These are phyloP conservation scores for Purpureocillium lavendulum DNA, from an alignment of 2,329 filamentous ascomycete genomes.

Conservation along the genomic window DNA sequence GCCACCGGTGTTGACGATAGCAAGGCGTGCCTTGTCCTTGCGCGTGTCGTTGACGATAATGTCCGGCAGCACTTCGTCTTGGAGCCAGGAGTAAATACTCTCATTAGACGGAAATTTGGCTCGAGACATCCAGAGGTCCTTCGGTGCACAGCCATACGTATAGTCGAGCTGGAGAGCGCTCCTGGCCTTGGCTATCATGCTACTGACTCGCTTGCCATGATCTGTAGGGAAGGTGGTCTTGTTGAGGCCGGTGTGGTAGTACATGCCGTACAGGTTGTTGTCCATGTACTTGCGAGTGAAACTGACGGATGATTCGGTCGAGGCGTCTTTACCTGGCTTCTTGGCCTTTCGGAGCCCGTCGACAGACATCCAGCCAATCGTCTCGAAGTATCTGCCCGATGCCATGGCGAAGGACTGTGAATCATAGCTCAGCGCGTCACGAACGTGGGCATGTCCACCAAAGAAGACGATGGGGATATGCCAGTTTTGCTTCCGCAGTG, in stretches of 20 bases:
- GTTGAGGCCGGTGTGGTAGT: slow-evolving; percentile 71
- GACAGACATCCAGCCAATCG: slow-evolving; percentile 87
- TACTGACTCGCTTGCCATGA: slow-evolving; percentile 63
- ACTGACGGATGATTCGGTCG: slow-evolving; percentile 31
- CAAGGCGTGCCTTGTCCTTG: slow-evolving; percentile 55
- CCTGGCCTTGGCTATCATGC: slow-evolving; percentile 61
- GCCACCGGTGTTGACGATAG: slow-evolving; percentile 80
- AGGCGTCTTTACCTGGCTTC: slow-evolving; percentile 14
- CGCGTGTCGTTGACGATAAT: slow-evolving; percentile 50
- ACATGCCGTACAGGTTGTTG: slow-evolving; percentile 79
- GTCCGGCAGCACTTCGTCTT: slow-evolving; percentile 64
- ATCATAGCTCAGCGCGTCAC: slow-evolving; percentile 77
- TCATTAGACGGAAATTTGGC: slow-evolving; percentile 62
- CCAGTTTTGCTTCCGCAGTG: slow-evolving; percentile 68
- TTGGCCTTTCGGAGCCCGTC: slow-evolving; percentile 44
- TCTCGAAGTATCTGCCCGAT: slow-evolving; percentile 90
- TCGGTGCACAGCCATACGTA: slow-evolving; percentile 74
- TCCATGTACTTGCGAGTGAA: slow-evolving; percentile 85
- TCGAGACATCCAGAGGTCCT: slow-evolving; percentile 73
- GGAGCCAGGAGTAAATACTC: slow-evolving; percentile 78
- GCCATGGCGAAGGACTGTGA: slow-evolving; percentile 70
- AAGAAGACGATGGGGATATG: slow-evolving; percentile 86
- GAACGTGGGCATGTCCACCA: slow-evolving; percentile 82
- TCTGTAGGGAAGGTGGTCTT: slow-evolving; percentile 66
- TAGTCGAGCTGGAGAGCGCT: slow-evolving; percentile 64